Evolutionary conservation across 495 filamentous ascomycete genomes (phyloP).

Genomic region (Talaromyces proteolyticus): DNA sequence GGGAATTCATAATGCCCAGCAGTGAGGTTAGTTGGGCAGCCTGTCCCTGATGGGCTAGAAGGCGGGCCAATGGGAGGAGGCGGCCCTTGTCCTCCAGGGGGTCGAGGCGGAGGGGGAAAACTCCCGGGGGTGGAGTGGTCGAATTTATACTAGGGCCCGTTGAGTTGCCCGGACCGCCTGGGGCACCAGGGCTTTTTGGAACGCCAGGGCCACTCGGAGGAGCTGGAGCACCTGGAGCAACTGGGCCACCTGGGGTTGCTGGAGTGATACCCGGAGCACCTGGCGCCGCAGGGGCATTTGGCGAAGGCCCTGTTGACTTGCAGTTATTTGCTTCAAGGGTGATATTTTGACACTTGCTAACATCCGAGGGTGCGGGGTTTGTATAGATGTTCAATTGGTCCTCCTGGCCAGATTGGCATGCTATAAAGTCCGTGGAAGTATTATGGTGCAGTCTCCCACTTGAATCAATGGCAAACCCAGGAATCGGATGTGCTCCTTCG

Average conservation of each 20-base stretch:
- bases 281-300: background rate
- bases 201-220: background rate
- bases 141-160: background rate
- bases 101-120: background rate
- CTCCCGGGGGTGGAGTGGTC: background rate
- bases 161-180: background rate
- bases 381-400: conserved; percentile 5
- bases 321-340: background rate
- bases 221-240: background rate
- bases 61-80: background rate
- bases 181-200: background rate
- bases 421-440: conserved; percentile 11
- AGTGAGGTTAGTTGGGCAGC: conserved; percentile 44
- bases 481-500: conserved; percentile 32
- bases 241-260: background rate
- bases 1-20: conserved; percentile 52
- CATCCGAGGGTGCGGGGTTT: conserved; percentile 1
- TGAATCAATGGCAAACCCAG: conserved; percentile 43
- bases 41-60: background rate
- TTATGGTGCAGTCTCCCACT: conserved; percentile 39
- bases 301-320: background rate
- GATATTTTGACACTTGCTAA: background rate
- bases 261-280: background rate
- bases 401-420: background rate
- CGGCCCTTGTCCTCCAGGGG: background rate